Percentiles rank a stretch among this genome's conserved stretches.
Conservation (phyloP, 1,284 basidiomycete species). For the Cerrena zonata region DNA sequence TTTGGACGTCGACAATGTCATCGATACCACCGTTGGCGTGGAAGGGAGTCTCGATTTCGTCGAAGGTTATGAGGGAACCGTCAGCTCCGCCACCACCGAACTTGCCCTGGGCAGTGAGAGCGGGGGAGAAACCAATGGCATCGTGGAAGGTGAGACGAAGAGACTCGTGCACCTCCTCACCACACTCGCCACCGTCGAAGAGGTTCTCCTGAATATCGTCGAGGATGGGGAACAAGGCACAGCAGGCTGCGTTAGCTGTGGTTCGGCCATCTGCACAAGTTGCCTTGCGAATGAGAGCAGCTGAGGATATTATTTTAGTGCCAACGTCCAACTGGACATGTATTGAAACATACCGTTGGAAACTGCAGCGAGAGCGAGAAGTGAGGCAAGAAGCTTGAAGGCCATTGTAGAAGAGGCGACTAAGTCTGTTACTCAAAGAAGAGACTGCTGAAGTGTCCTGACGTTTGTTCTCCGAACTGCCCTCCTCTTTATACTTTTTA, state of each 20-base stretch:
- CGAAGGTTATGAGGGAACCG: conserved; percentile 25
- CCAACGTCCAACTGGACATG: no score
- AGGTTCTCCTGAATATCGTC: conserved; percentile 8
- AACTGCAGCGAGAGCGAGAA: neutral
- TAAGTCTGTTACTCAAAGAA: neutral
- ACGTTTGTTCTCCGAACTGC: neutral
- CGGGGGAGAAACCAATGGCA: conserved; percentile 21
- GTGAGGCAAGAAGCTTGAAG: neutral
- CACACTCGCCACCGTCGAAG: conserved; percentile 16
- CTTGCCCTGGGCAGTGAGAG: conserved; percentile 16
- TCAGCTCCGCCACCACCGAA: conserved; percentile 26
- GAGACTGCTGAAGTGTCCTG: conserved; percentile 1
- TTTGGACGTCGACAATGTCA: conserved; percentile 23
- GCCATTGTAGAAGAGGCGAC: neutral
- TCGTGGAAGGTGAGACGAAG: conserved; percentile 22
- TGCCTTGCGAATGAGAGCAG: neutral
- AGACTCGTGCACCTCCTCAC: conserved; percentile 16
- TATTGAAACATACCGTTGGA: neutral
- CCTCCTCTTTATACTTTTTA: neutral
- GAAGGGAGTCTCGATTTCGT: conserved; percentile 21
- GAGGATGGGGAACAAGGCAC: conserved; percentile 7
- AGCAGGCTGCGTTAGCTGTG: conserved; percentile 8
- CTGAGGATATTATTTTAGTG: neutral
- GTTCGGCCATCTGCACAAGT: conserved; percentile 2
- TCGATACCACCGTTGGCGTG: conserved; percentile 26